A percentile compares a stretch with the other conserved stretches of the same genome.
Evolutionary conservation across 1,284 basidiomycete genomes (phyloP).

Genomic region (Psilocybe mexicana): DNA sequence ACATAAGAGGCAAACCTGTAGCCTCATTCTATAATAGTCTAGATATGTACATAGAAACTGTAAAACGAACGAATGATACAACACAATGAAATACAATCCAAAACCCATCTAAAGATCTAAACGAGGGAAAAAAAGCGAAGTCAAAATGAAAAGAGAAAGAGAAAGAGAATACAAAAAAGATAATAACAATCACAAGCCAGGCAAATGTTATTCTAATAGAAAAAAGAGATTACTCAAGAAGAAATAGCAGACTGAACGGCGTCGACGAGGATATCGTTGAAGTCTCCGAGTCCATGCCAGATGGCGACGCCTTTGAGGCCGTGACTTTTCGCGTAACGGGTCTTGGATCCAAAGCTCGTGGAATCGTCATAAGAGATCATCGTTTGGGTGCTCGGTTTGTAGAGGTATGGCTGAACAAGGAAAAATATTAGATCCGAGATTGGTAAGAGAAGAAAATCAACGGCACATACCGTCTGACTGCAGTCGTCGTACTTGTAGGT

Average conservation of each 20-base stretch:
- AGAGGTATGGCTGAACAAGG: conserved; percentile 51
- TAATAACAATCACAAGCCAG: too few species aligned
- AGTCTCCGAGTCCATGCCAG: conserved; percentile 59
- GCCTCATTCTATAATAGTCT: too few species aligned
- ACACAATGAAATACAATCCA: too few species aligned
- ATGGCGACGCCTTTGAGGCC: conserved; percentile 55
- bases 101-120: too few species aligned
- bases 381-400: conserved; percentile 42
- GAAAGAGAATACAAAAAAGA: too few species aligned
- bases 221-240: not conserved
- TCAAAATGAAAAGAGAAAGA: too few species aligned
- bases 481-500: conserved; percentile 51
- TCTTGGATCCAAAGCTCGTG: conserved; percentile 50
- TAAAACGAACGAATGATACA: too few species aligned
- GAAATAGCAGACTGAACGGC: conserved; percentile 22
- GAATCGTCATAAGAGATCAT: conserved; percentile 61
- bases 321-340: conserved; percentile 43
- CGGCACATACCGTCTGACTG: conserved; percentile 54
- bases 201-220: not conserved
- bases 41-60: too few species aligned
- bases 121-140: too few species aligned
- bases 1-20: too few species aligned
- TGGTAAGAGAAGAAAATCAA: not conserved
- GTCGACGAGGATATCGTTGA: conserved; percentile 47
- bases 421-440: not conserved